These are phyloP conservation scores for Pseudogymnoascus sp. DNA, from an alignment of 2,329 filamentous ascomycete species.

Conservation along the genomic window DNA sequence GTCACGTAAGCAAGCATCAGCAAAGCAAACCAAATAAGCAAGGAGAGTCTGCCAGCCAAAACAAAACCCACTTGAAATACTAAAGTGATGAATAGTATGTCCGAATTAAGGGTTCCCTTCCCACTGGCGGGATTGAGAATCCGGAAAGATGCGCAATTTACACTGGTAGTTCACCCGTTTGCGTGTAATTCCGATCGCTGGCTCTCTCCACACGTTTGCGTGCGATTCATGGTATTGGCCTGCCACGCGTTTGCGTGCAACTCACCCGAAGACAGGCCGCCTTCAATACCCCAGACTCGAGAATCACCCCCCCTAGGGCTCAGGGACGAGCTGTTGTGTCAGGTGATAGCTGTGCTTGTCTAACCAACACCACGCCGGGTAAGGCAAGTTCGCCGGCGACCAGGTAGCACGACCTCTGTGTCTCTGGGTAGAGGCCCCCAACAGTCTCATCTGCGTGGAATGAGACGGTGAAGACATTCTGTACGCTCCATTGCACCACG, in stretches of 20 bases:
- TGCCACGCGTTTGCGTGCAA: constrained; percentile 14
- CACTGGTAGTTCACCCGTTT: neutral
- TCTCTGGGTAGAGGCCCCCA: neutral
- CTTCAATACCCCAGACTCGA: neutral
- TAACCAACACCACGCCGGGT: neutral
- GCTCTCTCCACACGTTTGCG: constrained; percentile 10
- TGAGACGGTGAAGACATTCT: neutral
- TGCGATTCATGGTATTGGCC: constrained; percentile 13
- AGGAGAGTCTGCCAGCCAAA: neutral
- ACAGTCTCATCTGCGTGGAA: neutral
- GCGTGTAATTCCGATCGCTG: constrained; percentile 11
- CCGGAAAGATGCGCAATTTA: neutral
- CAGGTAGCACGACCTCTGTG: neutral
- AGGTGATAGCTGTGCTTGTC: neutral
- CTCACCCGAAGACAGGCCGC: constrained; percentile 16
- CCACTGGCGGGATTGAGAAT: neutral
- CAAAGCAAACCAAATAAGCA: neutral
- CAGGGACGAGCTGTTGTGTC: neutral
- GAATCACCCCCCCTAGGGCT: neutral
- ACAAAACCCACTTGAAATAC: neutral
- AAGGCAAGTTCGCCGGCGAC: neutral
- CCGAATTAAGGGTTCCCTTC: neutral
- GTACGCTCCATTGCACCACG: neutral
- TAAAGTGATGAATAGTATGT: neutral
- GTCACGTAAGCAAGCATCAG: constrained; percentile 1